Percentiles rank a stretch among this genome's conserved stretches.
These are phyloP conservation scores for Tricladium varicosporioides DNA, from an alignment of 2,329 filamentous ascomycete genomes.

Conservation along the genomic window DNA sequence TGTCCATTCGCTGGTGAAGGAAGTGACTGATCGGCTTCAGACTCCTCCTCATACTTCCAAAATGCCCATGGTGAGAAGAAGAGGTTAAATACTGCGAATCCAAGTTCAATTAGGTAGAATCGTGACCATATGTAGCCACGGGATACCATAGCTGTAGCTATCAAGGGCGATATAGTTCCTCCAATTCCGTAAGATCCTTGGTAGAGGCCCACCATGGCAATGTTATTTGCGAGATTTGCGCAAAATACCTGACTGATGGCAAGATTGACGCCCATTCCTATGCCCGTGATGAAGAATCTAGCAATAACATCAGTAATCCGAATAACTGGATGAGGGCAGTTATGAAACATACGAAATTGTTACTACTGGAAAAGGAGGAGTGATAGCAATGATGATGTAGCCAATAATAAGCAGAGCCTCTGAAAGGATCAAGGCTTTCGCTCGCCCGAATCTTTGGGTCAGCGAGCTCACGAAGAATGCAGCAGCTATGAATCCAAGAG, in stretches of 20 bases:
- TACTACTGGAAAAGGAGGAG: constrained; percentile 67
- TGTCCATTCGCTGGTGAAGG: constrained; percentile 41
- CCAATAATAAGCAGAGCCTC: constrained; percentile 55
- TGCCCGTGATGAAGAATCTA: constrained; percentile 62
- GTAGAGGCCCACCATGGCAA: constrained; percentile 54
- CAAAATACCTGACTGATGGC: constrained; percentile 58
- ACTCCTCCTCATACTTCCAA: constrained; percentile 63
- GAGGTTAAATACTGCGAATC: constrained; percentile 54
- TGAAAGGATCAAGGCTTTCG: constrained; percentile 57
- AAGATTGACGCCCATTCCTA: constrained; percentile 53
- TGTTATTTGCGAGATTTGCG: constrained; percentile 49
- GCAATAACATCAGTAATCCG: not conserved
- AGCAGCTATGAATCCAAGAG: constrained; percentile 71
- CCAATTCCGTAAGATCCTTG: constrained; percentile 68
- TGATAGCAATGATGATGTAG: constrained; percentile 61
- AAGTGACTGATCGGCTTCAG: constrained; percentile 52
- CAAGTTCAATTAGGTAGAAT: constrained; percentile 68
- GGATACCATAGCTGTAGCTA: constrained; percentile 64
- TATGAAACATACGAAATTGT: constrained; percentile 46
- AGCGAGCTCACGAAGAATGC: constrained; percentile 63
- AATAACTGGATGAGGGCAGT: not conserved
- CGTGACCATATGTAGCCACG: constrained; percentile 65
- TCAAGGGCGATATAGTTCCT: constrained; percentile 63
- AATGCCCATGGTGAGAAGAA: constrained; percentile 63
- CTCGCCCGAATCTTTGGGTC: constrained; percentile 59